Evolutionary conservation across 345 rosid genomes (phyloP).

Genomic region (Litchi chinensis): DNA sequence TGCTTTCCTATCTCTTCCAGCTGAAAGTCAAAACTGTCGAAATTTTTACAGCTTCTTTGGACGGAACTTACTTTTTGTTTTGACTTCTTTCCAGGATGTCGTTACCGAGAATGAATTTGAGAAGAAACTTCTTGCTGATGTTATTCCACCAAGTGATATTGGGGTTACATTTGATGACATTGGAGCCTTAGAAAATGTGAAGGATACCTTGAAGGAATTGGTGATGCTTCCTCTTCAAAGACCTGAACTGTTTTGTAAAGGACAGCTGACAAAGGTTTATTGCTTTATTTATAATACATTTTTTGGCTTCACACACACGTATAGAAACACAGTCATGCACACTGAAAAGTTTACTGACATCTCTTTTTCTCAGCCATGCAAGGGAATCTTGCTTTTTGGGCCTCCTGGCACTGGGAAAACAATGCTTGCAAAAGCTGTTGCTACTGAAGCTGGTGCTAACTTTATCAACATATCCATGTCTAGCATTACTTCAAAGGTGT

Average conservation of each 20-base stretch:
- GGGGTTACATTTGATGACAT: conserved; percentile 97
- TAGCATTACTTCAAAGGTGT: conserved; percentile 96
- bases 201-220: conserved; percentile 97
- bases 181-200: conserved; percentile 96
- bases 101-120: conserved; percentile 97
- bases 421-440: conserved; percentile 99
- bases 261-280: conserved; percentile 90
- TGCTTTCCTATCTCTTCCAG: neutral
- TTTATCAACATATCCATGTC: conserved; percentile 99
- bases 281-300: neutral
- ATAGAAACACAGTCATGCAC: neutral
- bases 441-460: conserved; percentile 99
- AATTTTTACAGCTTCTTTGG: neutral
- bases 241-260: conserved; percentile 97
- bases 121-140: conserved; percentile 95
- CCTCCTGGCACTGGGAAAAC: conserved; percentile 99
- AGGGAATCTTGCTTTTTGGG: conserved; percentile 96
- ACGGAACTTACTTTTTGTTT: neutral
- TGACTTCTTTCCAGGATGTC: conserved; percentile 65
- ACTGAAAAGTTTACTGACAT: neutral
- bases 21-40: neutral
- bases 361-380: conserved; percentile 71
- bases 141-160: conserved; percentile 93
- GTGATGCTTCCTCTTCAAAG: conserved; percentile 99
- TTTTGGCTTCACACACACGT: neutral